These are phyloP conservation scores for Fibroporia radiculosa DNA, from an alignment of 768 basidiomycete species.

Conservation along the genomic window DNA sequence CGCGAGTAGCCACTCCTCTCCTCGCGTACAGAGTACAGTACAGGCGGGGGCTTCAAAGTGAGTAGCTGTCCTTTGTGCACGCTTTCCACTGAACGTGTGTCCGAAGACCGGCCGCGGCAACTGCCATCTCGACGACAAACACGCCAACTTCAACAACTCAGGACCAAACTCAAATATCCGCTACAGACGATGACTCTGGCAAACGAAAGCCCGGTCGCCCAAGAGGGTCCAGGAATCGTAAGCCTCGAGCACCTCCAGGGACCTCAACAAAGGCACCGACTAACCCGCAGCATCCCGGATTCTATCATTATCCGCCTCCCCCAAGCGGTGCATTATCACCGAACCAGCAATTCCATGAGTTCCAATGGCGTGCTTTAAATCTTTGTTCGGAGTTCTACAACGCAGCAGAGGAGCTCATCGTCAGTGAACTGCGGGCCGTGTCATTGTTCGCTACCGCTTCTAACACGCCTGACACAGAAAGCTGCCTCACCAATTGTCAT, in stretches of 20 bases:
- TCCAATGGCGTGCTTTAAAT: conserved; percentile 79
- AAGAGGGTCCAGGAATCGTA: conserved; percentile 72
- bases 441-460: conserved; percentile 3
- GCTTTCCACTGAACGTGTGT: conserved; percentile 8
- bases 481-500: conserved; percentile 61
- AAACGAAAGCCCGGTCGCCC: conserved; percentile 77
- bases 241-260: conserved; percentile 28
- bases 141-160: background rate
- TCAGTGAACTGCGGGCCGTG: conserved; percentile 31
- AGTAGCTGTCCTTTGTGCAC: conserved; percentile 14
- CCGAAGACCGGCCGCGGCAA: conserved; percentile 19
- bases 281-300: conserved; percentile 24
- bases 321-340: conserved; percentile 47
- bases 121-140: conserved; percentile 9
- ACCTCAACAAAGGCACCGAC: conserved; percentile 22
- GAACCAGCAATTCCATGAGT: conserved; percentile 77
- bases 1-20: conserved; percentile 24
- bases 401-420: conserved; percentile 77
- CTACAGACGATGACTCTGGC: conserved; percentile 31
- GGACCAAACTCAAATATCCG: conserved; percentile 17
- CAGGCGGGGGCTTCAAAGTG: conserved; percentile 22
- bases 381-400: conserved; percentile 82
- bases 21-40: conserved; percentile 15
- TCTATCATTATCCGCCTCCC: conserved; percentile 39
- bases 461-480: conserved; percentile 26